Evolutionary conservation across 441 rosid species (phyloP), one percentile per base, ranked within the genome.

Genomic region (Populus hybrid): DNA sequence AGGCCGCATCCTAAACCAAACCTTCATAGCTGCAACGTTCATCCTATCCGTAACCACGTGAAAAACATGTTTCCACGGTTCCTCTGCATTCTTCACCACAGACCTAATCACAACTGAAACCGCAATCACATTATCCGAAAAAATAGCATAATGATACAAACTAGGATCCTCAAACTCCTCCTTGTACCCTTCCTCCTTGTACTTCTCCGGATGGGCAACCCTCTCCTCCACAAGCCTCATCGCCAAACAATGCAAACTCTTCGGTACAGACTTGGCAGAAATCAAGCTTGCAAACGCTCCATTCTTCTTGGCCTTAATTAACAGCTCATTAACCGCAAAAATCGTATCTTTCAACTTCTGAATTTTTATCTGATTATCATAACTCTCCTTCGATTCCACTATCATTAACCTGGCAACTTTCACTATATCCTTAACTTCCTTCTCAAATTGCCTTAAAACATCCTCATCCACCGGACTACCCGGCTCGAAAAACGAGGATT

Each of bases 1-100:
- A 26, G 98, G 97, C 83, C 92, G 90, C 94, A 95, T 91, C 87
- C 81, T 90, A 80, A 93, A 95, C 99, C 98, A 95, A 7, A 95
- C 97, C 86, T 91, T 93, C 98, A 93, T 90, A 0, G 98, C 98
- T 63, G 94, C 96, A 16, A 92, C 80, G 84, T 89, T 90, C 98
- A 91, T 93, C 70, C 90, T 84, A 83, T 95, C 92, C 0, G 97
- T 91, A 40, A 95, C 97, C 57, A 95, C 88, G 74, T 95, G 99
- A 64, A 95, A 92, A 9, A 95, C 99, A 82, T 95, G 99, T 81
- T 89, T 95, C 91, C 87, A 89, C 0, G 98, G 92, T 81, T 95
- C 99, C 66, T 90, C 85, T 0, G 99, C 94, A 24, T 95, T 94
- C 91, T 87, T 94, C 85, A 92, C 90, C 57, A 87, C 94, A 5